Conservation (phyloP, 2,329 filamentous ascomycete species). For the Aureobasidium sp. region DNA sequence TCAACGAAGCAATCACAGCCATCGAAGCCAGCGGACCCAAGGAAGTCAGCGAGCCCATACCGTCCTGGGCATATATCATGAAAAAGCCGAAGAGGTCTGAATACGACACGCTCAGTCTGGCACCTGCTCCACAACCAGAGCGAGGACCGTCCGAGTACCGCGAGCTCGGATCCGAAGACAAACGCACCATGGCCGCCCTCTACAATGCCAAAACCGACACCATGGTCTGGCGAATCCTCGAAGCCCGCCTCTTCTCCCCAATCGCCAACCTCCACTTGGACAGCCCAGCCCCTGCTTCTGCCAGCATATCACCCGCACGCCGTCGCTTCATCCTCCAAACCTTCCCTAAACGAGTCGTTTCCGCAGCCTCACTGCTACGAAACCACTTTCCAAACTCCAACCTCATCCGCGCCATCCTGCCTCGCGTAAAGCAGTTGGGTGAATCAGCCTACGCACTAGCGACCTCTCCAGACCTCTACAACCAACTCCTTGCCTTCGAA, state of each 20-base stretch:
- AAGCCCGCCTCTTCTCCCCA: slow-evolving; percentile 52
- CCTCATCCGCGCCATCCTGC: slow-evolving; percentile 53
- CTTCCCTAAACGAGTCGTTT: slow-evolving; percentile 54
- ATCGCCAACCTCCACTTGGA: slow-evolving; percentile 14
- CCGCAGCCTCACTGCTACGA: slow-evolving; percentile 51
- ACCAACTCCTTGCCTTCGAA: slow-evolving; percentile 53
- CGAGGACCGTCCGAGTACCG: no score
- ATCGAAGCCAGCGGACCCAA: background rate
- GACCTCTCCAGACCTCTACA: slow-evolving; percentile 61
- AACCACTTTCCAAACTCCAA: slow-evolving; percentile 52
- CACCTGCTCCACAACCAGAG: background rate
- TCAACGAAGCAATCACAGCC: slow-evolving; percentile 1
- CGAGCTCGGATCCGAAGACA: background rate
- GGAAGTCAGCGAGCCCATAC: background rate
- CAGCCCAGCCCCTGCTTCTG: background rate
- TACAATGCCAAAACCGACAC: slow-evolving; percentile 49
- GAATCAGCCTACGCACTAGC: slow-evolving; percentile 64
- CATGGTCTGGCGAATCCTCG: slow-evolving; percentile 59
- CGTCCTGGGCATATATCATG: no score
- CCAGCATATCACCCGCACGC: background rate
- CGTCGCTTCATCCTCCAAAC: slow-evolving; percentile 48
- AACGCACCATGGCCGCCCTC: slow-evolving; percentile 30
- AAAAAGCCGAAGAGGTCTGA: no score
- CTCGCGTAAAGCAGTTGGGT: slow-evolving; percentile 59
- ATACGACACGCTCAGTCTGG: no score